phyloP scores from a whole-genome alignment of 169 alveolate genomes.

The Perkinsus marinus region DNA sequence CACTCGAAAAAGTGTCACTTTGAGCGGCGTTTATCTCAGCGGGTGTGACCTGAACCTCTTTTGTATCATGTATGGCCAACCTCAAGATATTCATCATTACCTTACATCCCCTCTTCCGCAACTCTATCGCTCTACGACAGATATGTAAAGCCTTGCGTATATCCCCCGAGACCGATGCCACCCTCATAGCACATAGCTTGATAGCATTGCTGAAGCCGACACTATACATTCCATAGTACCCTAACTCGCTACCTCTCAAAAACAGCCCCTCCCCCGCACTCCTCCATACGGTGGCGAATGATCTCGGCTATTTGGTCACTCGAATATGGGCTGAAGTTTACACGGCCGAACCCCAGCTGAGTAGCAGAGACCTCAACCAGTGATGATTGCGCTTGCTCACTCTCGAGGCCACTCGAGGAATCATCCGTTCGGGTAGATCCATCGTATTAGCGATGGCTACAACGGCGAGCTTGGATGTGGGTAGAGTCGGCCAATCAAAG shows the following conservation, averaged over 20 bases:
- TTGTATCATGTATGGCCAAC: background rate
- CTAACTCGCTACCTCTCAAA: background rate
- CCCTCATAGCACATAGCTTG: slow-evolving; percentile 53
- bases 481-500: slow-evolving; percentile 59
- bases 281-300: background rate
- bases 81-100: slow-evolving; percentile 8
- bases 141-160: slow-evolving; percentile 55
- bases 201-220: slow-evolving; percentile 32
- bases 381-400: slow-evolving; percentile 16
- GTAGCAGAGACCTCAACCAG: background rate
- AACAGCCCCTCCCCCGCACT: background rate
- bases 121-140: slow-evolving; percentile 41
- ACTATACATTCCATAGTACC: slow-evolving; percentile 7
- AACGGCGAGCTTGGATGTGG: slow-evolving; percentile 43
- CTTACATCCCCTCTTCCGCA: slow-evolving; percentile 29
- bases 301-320: slow-evolving; percentile 46
- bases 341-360: slow-evolving; percentile 40
- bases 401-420: slow-evolving; percentile 48
- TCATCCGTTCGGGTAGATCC: slow-evolving; percentile 55
- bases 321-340: slow-evolving; percentile 48
- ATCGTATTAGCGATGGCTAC: slow-evolving; percentile 62
- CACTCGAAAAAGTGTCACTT: background rate
- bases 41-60: background rate
- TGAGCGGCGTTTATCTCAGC: background rate
- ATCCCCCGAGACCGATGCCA: slow-evolving; percentile 50